phyloP scores from a whole-genome alignment of 75 land plant genomes.

The Pinus tabuliformis region DNA sequence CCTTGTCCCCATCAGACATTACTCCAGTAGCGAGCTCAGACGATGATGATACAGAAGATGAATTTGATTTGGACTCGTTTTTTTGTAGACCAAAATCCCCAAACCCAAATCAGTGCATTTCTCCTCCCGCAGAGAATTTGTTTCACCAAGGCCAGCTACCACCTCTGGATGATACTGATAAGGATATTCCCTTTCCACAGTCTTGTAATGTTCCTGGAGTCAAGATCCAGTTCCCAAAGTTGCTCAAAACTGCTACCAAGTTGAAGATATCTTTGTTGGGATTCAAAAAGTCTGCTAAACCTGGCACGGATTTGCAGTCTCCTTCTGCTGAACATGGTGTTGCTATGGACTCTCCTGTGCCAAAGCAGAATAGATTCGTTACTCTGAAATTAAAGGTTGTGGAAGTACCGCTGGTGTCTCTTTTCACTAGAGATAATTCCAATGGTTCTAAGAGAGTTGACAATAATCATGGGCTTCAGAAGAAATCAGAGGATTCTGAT shows the following conservation, averaged over 20 bases:
- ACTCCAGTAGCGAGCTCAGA: not conserved
- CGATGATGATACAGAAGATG: conserved; percentile 1
- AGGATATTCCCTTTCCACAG: not conserved
- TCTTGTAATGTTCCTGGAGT: not conserved
- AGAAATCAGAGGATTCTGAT: conserved; percentile 4
- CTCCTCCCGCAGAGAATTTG: conserved; percentile 24
- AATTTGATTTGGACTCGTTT: conserved; percentile 18
- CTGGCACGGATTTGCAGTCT: conserved; percentile 9
- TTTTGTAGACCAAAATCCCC: conserved; percentile 4
- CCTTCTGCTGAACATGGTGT: not conserved
- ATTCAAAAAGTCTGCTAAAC: conserved; percentile 30
- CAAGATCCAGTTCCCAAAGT: conserved; percentile 24
- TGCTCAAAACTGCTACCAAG: conserved; percentile 54
- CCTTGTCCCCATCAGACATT: too few species aligned
- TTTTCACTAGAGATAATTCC: conserved; percentile 47
- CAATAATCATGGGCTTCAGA: not conserved
- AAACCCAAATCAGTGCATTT: conserved; percentile 16
- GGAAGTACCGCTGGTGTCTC: conserved; percentile 51
- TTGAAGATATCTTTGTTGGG: conserved; percentile 43
- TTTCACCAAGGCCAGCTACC: conserved; percentile 32
- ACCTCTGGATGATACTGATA: conserved; percentile 6
- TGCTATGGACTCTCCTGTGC: not conserved
- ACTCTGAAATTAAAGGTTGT: conserved; percentile 58
- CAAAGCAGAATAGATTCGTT: conserved; percentile 31
- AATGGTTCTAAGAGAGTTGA: conserved; percentile 5